Conservation (phyloP, 1,139 yeast genomes). For the Yamadazyma triangularis region DNA sequence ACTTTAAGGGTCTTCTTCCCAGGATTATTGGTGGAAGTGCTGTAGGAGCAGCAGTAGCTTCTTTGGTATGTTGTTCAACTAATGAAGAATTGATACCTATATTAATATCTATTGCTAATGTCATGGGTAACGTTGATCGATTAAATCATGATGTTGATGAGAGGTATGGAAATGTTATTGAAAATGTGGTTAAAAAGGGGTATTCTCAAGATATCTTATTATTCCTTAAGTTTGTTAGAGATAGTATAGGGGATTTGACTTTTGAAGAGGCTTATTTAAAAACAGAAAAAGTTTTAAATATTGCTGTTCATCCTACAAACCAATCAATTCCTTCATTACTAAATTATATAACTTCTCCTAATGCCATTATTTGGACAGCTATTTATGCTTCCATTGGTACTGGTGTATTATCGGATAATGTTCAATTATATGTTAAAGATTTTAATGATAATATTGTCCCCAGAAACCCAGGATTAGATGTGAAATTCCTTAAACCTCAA, state of each 20-base stretch:
- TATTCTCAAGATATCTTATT: slow-evolving; percentile 81
- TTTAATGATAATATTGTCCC: slow-evolving; percentile 54
- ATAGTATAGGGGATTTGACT: slow-evolving; percentile 77
- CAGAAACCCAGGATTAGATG: slow-evolving; percentile 27
- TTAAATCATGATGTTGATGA: slow-evolving; percentile 57
- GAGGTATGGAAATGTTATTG: slow-evolving; percentile 61
- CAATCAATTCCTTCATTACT: slow-evolving; percentile 68
- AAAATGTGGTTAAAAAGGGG: slow-evolving; percentile 64
- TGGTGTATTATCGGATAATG: slow-evolving; percentile 56
- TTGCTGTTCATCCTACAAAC: slow-evolving; percentile 84
- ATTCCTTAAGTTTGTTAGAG: slow-evolving; percentile 73
- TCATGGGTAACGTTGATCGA: slow-evolving; percentile 45
- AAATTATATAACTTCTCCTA: slow-evolving; percentile 91
- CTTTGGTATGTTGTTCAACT: slow-evolving; percentile 68
- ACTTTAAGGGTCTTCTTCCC: slow-evolving; percentile 72
- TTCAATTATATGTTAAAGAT: slow-evolving; percentile 68
- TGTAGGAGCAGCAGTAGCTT: slow-evolving; percentile 90
- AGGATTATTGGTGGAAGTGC: slow-evolving; percentile 90
- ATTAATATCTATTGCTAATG: slow-evolving; percentile 43
- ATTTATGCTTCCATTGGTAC: slow-evolving; percentile 70
- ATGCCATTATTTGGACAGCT: slow-evolving; percentile 88
- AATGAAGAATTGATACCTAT: slow-evolving; percentile 53
- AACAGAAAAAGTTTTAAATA: slow-evolving; percentile 79
- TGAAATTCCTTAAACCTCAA: slow-evolving; percentile 40
- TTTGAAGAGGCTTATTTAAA: slow-evolving; percentile 90